Evolutionary conservation across 768 basidiomycete genomes (phyloP), one percentile per base, ranked within the genome.

Genomic region (Cantharellus cinnabarinus): DNA sequence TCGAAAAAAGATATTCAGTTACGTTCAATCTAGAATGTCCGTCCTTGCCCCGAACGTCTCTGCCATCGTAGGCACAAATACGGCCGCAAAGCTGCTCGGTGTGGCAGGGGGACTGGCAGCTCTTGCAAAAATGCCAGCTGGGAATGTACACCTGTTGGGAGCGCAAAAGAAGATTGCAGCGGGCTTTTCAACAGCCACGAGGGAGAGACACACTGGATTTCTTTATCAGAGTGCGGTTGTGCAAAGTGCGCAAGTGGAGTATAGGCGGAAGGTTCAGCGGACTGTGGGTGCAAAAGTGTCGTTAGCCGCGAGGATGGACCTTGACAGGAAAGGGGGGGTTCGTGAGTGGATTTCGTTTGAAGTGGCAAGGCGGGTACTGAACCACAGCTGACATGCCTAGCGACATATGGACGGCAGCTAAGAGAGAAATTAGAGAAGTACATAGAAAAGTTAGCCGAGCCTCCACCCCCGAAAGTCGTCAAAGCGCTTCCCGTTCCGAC

Each of bases 21-120:
- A 98, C 78, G 95, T 99, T 70, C 94, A 93, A 76, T 94, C 89
- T 66, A 80, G 95, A 74, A 98, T 99, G 89, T 89, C 89, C 73
- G 80, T 90, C 60, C 84, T 99, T 67, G 94, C 95, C 65, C 95
- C 95, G 67, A 99, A 99, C 71, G 80, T 99, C 68, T 94, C 91
- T 67, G 85, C 88, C 71, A 95, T 99, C 72, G 89, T 98, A 73
- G 94, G 95, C 71, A 95, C 95, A 60, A 90, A 87, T 66, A 94
- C 91, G 76, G 95, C 95, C 58, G 95, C 95, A 53, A 99, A 99
- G 75, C 73, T 99, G 58, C 81, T 99, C 44, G 95, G 95, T 68
- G 89, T 98, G 57, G 91, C 95, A 44, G 95, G 95, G 59, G 95
- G 95, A 60, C 77, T 99, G 35, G 78, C 76, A 50, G 89, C 86